These are phyloP conservation scores for Sporormia fimetaria DNA, from an alignment of 495 filamentous ascomycete species.

Conservation along the genomic window DNA sequence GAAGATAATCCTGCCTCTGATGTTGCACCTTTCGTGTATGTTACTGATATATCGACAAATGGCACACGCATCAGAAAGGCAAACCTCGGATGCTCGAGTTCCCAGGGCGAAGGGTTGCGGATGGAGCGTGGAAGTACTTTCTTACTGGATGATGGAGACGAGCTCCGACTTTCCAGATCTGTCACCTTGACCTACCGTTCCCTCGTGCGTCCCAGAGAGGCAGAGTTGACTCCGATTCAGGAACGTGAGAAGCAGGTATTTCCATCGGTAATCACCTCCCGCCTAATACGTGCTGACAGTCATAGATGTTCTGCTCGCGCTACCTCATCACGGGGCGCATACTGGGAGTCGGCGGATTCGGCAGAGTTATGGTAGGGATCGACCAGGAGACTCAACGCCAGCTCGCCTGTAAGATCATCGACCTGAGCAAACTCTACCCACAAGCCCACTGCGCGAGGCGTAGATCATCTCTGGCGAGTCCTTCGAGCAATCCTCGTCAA, in stretches of 20 bases:
- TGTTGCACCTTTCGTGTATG: slow-evolving; percentile 34
- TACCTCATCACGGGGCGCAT: slow-evolving; percentile 28
- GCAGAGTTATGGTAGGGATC: slow-evolving; percentile 29
- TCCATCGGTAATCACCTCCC: no score
- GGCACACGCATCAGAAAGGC: slow-evolving; percentile 24
- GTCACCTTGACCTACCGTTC: slow-evolving; percentile 12
- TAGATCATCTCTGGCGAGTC: not conserved
- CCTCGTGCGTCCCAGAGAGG: not conserved
- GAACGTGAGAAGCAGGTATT: slow-evolving; percentile 21
- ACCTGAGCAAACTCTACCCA: slow-evolving; percentile 14
- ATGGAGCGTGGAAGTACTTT: slow-evolving; percentile 18
- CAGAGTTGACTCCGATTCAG: slow-evolving; percentile 8
- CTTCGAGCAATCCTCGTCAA: not conserved
- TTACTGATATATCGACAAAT: slow-evolving; percentile 34
- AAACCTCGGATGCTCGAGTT: slow-evolving; percentile 5
- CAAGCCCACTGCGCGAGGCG: not conserved
- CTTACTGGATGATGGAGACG: slow-evolving; percentile 32
- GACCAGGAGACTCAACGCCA: slow-evolving; percentile 28
- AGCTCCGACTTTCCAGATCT: slow-evolving; percentile 20
- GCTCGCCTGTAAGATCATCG: slow-evolving; percentile 36
- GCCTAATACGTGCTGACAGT: no score
- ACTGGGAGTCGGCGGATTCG: slow-evolving; percentile 32
- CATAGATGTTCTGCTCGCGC: slow-evolving; percentile 25
- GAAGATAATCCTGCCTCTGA: slow-evolving; percentile 20
- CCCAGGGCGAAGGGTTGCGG: slow-evolving; percentile 5